These are phyloP conservation scores for Trichoderma arundinaceum DNA, from an alignment of 2,329 filamentous ascomycete species.

Conservation along the genomic window DNA sequence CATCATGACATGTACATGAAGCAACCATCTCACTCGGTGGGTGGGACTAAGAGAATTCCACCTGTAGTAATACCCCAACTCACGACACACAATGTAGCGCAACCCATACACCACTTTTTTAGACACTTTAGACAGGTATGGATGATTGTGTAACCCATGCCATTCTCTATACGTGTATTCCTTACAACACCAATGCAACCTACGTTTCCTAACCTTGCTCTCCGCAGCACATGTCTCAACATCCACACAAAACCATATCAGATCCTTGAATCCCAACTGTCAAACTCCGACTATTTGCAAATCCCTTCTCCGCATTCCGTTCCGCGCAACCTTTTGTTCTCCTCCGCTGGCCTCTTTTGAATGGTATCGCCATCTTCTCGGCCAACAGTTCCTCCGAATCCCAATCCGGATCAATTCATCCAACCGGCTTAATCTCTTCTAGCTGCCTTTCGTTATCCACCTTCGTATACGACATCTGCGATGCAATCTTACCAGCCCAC, in stretches of 20 bases:
- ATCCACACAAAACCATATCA: too few relatives aligned
- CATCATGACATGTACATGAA: too few relatives aligned
- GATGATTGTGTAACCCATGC: background rate
- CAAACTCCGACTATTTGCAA: background rate
- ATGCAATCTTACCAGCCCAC: background rate
- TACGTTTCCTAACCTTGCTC: too few relatives aligned
- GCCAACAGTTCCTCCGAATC: constrained; percentile 25
- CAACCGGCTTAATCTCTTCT: constrained; percentile 16
- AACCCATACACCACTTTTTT: too few relatives aligned
- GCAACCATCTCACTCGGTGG: too few relatives aligned
- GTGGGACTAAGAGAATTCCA: too few relatives aligned
- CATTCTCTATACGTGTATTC: background rate
- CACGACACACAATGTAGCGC: too few relatives aligned
- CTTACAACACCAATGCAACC: background rate
- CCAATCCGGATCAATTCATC: constrained; percentile 29
- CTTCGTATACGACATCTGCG: background rate
- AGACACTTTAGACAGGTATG: too few relatives aligned
- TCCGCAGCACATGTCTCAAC: too few relatives aligned
- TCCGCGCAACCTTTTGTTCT: background rate
- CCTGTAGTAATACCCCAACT: too few relatives aligned
- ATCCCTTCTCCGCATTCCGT: background rate
- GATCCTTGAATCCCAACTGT: too few relatives aligned
- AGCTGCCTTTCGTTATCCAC: background rate
- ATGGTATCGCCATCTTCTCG: background rate
- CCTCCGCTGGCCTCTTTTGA: background rate